Evolutionary conservation across 164 flowering plant species (phyloP), one percentile per base, ranked within the genome.

Genomic region (Houttuynia cordata): DNA sequence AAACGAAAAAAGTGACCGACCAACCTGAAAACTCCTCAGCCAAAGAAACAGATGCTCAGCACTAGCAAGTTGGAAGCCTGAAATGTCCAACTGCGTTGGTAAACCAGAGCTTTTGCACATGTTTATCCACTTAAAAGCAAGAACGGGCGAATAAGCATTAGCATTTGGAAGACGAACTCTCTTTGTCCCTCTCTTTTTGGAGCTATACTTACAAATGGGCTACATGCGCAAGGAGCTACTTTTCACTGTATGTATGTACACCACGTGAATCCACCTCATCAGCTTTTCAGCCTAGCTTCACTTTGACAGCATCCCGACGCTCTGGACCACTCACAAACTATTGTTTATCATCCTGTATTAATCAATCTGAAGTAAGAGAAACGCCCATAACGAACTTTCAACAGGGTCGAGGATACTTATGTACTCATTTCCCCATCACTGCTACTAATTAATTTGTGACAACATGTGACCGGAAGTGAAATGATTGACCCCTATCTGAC

Each of bases 131-230:
- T 30, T 30, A 2, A 30, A 6, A 30, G 37, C 37, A 30, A n/a
- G 37, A 30, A 6, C 6, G 37, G 37, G 37, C 37, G 6, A 30
- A 30, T 6, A 2, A 6, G 4, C 12, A 45, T 45, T 12, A 45
- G n/a, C n/a, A n/a, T 10, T 45, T 12, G 49, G 49, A 45, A 45
- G 49, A 12, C 14, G 15, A 45, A 45, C 49, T 45, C 12, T 30
- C 30, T 15, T 18, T 13, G 57, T 54, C 57, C n/a, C 57, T 54
- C 57, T 54, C 57, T 54, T 54, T 54, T 24, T 21, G 37, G 57
- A 54, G 15, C 57, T 54, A 54, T n/a, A n/a, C n/a, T n/a, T n/a
- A n/a, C n/a, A n/a, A n/a, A n/a, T n/a, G n/a, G n/a, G n/a, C n/a
- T n/a, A n/a, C n/a, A n/a, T n/a, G n/a, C n/a, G n/a, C n/a, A n/a